Evolutionary conservation across 2,329 filamentous ascomycete species (phyloP), one percentile per base, ranked within the genome.

Genomic region (Botrytis sinoallii): DNA sequence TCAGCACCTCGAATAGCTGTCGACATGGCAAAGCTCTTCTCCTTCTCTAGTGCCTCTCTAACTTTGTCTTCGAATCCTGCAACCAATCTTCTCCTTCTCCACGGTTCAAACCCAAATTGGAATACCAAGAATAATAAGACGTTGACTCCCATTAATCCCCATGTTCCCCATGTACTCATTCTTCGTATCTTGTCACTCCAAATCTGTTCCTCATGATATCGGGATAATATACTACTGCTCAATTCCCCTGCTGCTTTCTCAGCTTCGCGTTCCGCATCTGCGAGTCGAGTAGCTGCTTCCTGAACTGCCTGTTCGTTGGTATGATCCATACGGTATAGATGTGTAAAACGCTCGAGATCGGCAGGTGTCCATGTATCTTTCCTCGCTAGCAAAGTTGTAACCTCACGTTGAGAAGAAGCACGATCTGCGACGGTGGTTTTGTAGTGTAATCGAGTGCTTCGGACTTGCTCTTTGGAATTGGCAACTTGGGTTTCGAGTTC

Each of bases 201-300:
- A 73, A 99, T 97, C 85, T 99, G 96, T 85, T 99, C 96, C 84
- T 99, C 96, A 82, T 99, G 96, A 83, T 99, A 99, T 75, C 97
- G 90, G 75, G 92, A 92, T 70, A 98, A 85, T 78, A 98, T 98
- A 69, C 91, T 90, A 75, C 92, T 90, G 81, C 92, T 95, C 71
- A 99, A 85, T 79, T 91, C 88, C 70, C 90, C 89, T 72, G 91
- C 89, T 0, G 94, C 88, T 75, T 92, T 91, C 83, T 97, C 93
- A 75, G 97, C 90, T 46, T 93, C 89, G 63, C 88, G 88, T 84
- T 99, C 96, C 2, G 93, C 91, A 74, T 90, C 87, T 25, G 90
- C 90, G 40, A 98, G 87, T 22, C 88, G 86, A 74, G 92, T 90
- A 77, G 93, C 91, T 2, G 93, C 91, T 73, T 88, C 86, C 40